Evolutionary conservation across 306 rosid genomes (phyloP), one percentile per base, ranked within the genome.

Genomic region (Citrullus amarus): DNA sequence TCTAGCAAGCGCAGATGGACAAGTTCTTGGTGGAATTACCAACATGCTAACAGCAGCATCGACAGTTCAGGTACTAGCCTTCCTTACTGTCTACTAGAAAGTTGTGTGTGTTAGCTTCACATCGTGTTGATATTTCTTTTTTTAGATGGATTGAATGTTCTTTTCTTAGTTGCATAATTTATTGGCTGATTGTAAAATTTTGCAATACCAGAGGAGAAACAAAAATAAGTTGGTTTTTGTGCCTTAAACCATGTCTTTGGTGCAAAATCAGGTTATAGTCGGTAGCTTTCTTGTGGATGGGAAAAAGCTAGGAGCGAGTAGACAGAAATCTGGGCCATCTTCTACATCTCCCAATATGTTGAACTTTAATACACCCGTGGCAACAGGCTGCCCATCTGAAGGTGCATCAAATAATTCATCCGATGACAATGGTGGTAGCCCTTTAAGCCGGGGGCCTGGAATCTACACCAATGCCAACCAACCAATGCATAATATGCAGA

Each of bases 1-100:
- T 63, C 97, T 96, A 63, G 84, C 93, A 61, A 90, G 92, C 80
- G 87, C 93, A 3, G 97, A 95, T 60, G 98, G 99, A 62, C 93
- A 91, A 44, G 89, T 93, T 78, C 75, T 96, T 57, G 99, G 99
- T 67, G 99, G 99, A 56, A 86, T 83, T 43, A 90, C 82, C 83
- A 88, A 92, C 30, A 79, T 80, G 86, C 98, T 96, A 80, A 84
- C 89, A 41, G 91, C 98, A 71, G 91, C 98, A 78, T 82, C 91
- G 65, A 90, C 91, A 50, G 93, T 96, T 75, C 96, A 96, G 99
- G 99, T 96, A 89, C 80, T 80, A 68, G 25, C 68, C 28, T 66
- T 51, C 61, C 7, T 43, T 73, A 13, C 76, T 6, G 57, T 44
- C n/a, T 69, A 9, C 20, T 15, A 22, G 46, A 22, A 48, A 44